Evolutionary conservation across 305 asterid species (phyloP), one percentile per base, ranked within the genome.

Genomic region (Andrographis paniculata): DNA sequence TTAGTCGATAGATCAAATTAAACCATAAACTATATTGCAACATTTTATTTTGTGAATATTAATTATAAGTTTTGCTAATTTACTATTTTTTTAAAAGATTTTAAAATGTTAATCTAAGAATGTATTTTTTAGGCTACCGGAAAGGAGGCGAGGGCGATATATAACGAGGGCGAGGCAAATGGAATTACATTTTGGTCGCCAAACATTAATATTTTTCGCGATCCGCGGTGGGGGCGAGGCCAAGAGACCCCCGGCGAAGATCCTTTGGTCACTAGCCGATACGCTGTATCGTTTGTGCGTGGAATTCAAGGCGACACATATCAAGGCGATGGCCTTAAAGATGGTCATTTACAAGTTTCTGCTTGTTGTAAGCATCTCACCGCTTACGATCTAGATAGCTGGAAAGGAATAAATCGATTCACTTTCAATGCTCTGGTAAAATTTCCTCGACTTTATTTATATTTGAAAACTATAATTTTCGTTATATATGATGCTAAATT

Each of bases 311-410:
- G 64, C 16, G 62, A 58, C 17, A 53, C 56, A 19, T 55, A 44
- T 24, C 43, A 57, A 21, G 61, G 65, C 11, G 62, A 59, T 9
- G 33, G 36, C 30, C 58, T 56, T 30, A 53, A 17, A 15, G 63
- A 62, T 17, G 57, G 63, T 2, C 61, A 18, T 19, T 68, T 71
- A 20, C 70, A 59, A 56, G 73, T 71, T 20, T 55, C 77, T 12
- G 93, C 95, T 60, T 84, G 95, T 30, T 80, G 95, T 61, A 84
- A 84, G 42, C 93, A 84, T 64, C 81, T 75, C 76, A 75, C 84
- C 6, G 95, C 95, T 14, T 73, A 84, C 24, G 95, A 84, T 68
- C 48, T 84, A 66, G 95, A 84, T 51, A 70, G 59, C 1, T 84
- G 95, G 95, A 58, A 74, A 20, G 78, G 79, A 5, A 28, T 74